Evolutionary conservation across 192 early-diverging fungal species (phyloP).

Genomic region (Dimargaris cristalligena): DNA sequence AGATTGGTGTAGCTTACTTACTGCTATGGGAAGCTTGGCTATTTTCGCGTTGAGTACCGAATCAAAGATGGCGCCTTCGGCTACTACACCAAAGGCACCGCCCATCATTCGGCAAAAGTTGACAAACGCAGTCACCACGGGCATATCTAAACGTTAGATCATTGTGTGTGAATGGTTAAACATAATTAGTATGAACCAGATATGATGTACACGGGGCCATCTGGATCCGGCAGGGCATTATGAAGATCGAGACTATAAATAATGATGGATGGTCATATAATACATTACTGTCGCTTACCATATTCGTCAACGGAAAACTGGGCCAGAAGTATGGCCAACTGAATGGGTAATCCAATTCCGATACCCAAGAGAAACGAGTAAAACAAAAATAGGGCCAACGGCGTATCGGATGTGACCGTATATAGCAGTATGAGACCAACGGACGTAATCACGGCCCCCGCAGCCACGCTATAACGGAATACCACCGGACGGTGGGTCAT

Average conservation of each 20-base stretch:
- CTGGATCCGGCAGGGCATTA: not conserved
- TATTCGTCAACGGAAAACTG: not conserved
- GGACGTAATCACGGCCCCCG: not conserved
- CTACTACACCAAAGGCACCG: not conserved
- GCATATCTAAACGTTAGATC: not conserved
- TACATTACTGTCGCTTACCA: too few relatives aligned
- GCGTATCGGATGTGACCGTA: not conserved
- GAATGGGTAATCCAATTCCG: not conserved
- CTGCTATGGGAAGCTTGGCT: not conserved
- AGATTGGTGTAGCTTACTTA: not conserved
- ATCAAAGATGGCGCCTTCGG: not conserved
- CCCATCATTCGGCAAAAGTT: not conserved
- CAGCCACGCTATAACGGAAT: not conserved
- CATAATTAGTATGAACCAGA: not conserved
- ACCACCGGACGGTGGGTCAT: not conserved
- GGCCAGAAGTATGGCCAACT: not conserved
- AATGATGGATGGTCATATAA: not conserved
- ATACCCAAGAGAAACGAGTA: not conserved
- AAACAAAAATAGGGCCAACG: not conserved
- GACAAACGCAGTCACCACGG: not conserved
- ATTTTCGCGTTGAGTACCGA: not conserved
- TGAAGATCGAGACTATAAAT: not conserved
- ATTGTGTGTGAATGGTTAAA: not conserved
- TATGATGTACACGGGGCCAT: too few relatives aligned
- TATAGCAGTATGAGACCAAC: not conserved